Conservation (phyloP, 306 rosid species). For the Lablab purpureus region DNA sequence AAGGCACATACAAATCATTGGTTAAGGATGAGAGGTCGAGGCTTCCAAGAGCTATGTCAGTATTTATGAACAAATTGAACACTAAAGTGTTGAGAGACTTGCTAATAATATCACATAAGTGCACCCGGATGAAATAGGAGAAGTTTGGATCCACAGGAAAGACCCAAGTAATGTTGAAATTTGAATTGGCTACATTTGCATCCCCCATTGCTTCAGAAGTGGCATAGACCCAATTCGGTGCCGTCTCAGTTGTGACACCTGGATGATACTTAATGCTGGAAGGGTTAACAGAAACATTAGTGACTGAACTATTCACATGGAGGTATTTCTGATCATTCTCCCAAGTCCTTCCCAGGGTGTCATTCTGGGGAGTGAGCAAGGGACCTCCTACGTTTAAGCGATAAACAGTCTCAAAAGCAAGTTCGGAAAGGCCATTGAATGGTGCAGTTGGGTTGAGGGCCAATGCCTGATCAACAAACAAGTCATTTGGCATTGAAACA, state of each 20-base stretch:
- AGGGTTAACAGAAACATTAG: slow-evolving; percentile 67
- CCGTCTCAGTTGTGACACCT: slow-evolving; percentile 71
- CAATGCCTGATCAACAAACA: slow-evolving; percentile 80
- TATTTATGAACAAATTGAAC: slow-evolving; percentile 80
- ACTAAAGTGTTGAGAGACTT: slow-evolving; percentile 71
- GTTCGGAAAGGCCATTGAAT: slow-evolving; percentile 69
- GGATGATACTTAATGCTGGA: slow-evolving; percentile 63
- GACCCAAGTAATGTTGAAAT: slow-evolving; percentile 96
- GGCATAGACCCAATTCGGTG: slow-evolving; percentile 92
- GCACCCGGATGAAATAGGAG: slow-evolving; percentile 77
- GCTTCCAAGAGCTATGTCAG: slow-evolving; percentile 67
- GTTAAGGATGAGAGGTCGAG: slow-evolving; percentile 79
- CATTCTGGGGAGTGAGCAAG: slow-evolving; percentile 75
- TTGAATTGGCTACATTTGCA: slow-evolving; percentile 68
- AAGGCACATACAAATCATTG: slow-evolving; percentile 70
- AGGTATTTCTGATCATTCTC: slow-evolving; percentile 83
- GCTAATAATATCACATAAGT: slow-evolving; percentile 90
- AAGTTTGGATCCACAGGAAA: slow-evolving; percentile 73
- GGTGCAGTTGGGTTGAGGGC: slow-evolving; percentile 68
- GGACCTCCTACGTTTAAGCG: slow-evolving; percentile 92
- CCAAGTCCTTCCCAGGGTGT: slow-evolving; percentile 94
- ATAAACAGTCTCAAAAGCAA: slow-evolving; percentile 82
- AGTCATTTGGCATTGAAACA: slow-evolving; percentile 77
- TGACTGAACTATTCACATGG: slow-evolving; percentile 79
- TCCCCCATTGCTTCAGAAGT: slow-evolving; percentile 85